These are phyloP conservation scores for Boletus pseudopeckii DNA, from an alignment of 768 basidiomycete species.

Conservation along the genomic window DNA sequence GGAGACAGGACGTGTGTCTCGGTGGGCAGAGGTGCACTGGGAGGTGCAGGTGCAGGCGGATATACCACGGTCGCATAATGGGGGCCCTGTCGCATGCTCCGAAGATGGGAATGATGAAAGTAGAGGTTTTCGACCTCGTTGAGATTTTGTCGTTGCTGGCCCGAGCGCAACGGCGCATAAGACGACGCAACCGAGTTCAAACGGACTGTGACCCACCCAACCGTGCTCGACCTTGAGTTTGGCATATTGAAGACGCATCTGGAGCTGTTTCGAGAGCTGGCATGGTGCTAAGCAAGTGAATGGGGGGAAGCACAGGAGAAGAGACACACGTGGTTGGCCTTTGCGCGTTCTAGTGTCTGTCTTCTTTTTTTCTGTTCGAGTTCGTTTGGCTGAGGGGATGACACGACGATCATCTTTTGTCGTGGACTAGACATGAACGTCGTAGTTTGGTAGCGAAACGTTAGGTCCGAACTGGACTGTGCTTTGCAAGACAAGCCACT, in stretches of 20 bases:
- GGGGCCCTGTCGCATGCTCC: slow-evolving; percentile 25
- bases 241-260: slow-evolving; percentile 73
- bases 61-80: slow-evolving; percentile 7
- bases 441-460: neutral
- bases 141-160: slow-evolving; percentile 70
- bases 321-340: slow-evolving; percentile 51
- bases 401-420: slow-evolving; percentile 19
- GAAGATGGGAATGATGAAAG: slow-evolving; percentile 66
- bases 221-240: slow-evolving; percentile 77
- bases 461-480: neutral
- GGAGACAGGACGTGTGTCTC: slow-evolving; percentile 11
- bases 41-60: no score
- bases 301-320: neutral
- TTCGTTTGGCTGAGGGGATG: slow-evolving; percentile 26
- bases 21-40: neutral
- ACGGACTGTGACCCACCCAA: slow-evolving; percentile 52
- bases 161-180: neutral
- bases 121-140: slow-evolving; percentile 84
- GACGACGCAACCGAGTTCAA: neutral
- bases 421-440: slow-evolving; percentile 11
- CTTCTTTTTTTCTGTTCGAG: slow-evolving; percentile 41
- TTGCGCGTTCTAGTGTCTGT: slow-evolving; percentile 52
- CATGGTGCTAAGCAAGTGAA: neutral
- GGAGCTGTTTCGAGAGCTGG: slow-evolving; percentile 69
- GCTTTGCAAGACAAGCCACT: neutral